Base-by-base conservation (phyloP, 1,139 yeast species). In the Saccharomycopsis crataegensis region DNA sequence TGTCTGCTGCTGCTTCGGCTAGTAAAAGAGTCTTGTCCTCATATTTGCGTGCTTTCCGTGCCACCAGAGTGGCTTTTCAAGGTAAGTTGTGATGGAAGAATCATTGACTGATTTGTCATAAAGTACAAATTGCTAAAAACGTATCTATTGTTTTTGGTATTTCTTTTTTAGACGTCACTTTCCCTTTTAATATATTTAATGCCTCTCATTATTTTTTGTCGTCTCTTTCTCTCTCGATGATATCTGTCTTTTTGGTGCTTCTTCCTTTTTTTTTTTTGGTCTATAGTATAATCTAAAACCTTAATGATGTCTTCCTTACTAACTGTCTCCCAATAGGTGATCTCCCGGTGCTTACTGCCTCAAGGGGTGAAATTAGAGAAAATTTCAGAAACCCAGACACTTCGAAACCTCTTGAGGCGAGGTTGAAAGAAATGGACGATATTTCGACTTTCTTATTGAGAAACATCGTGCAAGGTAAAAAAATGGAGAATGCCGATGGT, bases 391-490 rank as follows among this genome's bases (percentile, higher is more conserved):
- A 74, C 28, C 74, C 74, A 46, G 73, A 74, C 36, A 65, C 65
- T 49, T 70, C 69, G 8, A 70, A 77, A 58, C 60, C 72, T 2
- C 64, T 65, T 1, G 77, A 75, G 7, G 78, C 79, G 57, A 84
- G 87, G 58, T 71, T 88, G 49, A 63, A 69, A 52, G 79, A 86
- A 60, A 71, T 89, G 59, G 77, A 82, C 54, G 94, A 84, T 40
- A 84, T 91, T 34, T 81, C 91, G 4, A 66, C 67, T 51, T 83
- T 90, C 60, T 73, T 93, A 58, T 73, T 79, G 50, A 73, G 76
- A 57, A 91, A 93, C 67, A 75, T 93, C 22, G 97, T 93, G 1
- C 99, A 93, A 69, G 99, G 96, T 4, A 73, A 70, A 54, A 75
- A 72, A 62, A 76, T 76, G 51, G 75, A 70, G 52, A 78, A 76